Evolutionary conservation across 1,139 yeast genomes (phyloP).

Genomic region (Candida sp.): DNA sequence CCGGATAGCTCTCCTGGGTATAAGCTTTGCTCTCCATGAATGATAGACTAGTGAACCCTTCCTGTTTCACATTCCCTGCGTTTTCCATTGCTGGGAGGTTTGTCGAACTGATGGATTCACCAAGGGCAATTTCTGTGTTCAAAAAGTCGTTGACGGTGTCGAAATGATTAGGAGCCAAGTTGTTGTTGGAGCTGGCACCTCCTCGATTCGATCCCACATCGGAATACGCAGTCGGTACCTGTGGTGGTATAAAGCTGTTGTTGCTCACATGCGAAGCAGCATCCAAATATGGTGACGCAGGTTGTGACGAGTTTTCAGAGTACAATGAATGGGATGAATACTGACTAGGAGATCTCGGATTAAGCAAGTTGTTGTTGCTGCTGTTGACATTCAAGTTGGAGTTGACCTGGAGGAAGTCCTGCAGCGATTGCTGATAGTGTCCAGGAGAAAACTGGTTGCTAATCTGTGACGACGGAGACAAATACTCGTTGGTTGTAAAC

Average conservation of each 20-base stretch:
- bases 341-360: constrained; percentile 22
- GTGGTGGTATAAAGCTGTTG: constrained; percentile 12
- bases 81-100: constrained; percentile 28
- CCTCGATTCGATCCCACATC: constrained; percentile 16
- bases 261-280: constrained; percentile 38
- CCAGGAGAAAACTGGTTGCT: constrained; percentile 9
- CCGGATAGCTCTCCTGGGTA: neutral
- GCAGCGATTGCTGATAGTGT: constrained; percentile 5
- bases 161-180: constrained; percentile 10
- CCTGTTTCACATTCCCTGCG: constrained; percentile 1
- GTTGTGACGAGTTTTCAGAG: constrained; percentile 42
- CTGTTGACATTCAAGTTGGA: neutral
- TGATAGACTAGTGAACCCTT: constrained; percentile 3
- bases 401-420: constrained; percentile 11
- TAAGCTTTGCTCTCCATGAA: constrained; percentile 1
- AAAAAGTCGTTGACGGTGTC: constrained; percentile 22
- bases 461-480: constrained; percentile 16
- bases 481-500: constrained; percentile 12
- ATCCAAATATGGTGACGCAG: constrained; percentile 44
- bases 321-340: constrained; percentile 32
- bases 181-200: constrained; percentile 7
- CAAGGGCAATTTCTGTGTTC: constrained; percentile 36
- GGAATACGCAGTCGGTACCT: constrained; percentile 15
- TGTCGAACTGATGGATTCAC: constrained; percentile 44
- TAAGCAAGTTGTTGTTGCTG: constrained; percentile 10